Percentiles rank a stretch among this genome's conserved stretches.
These are phyloP conservation scores for Geranomyces variabilis DNA, from an alignment of 192 early-diverging fungal species.

Conservation along the genomic window DNA sequence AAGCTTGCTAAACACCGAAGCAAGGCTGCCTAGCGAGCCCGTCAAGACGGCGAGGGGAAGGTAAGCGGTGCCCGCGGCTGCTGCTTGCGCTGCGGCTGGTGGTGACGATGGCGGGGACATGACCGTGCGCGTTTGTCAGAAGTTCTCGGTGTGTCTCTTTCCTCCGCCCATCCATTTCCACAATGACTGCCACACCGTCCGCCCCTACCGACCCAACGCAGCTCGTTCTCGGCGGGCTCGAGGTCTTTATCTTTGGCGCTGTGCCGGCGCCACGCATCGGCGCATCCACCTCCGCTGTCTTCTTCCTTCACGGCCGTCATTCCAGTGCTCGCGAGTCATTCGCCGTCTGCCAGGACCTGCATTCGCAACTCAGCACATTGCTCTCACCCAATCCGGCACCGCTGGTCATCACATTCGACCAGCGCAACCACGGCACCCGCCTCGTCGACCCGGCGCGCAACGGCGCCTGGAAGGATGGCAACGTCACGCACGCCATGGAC, in stretches of 20 bases:
- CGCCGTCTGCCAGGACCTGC: slow-evolving; percentile 10
- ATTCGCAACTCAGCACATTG: background rate
- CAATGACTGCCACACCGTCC: background rate
- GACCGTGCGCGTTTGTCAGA: too few relatives aligned
- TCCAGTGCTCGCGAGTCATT: background rate
- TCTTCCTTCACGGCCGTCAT: slow-evolving; percentile 32
- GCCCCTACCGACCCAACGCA: background rate
- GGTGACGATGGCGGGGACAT: too few relatives aligned
- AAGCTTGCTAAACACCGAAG: slow-evolving; percentile 83
- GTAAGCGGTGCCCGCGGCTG: background rate
- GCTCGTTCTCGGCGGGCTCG: slow-evolving; percentile 16
- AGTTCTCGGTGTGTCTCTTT: too few relatives aligned
- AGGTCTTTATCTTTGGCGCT: slow-evolving; percentile 7
- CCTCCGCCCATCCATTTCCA: too few relatives aligned
- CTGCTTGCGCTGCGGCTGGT: background rate
- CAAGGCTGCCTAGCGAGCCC: slow-evolving; percentile 74
- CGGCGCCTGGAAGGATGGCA: slow-evolving; percentile 45
- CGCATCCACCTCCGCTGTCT: background rate
- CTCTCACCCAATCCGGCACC: background rate
- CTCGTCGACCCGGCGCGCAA: slow-evolving; percentile 38
- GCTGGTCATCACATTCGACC: slow-evolving; percentile 57
- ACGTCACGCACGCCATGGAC: slow-evolving; percentile 35
- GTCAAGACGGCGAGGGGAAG: slow-evolving; percentile 44
- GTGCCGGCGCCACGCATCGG: background rate
- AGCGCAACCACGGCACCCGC: slow-evolving; percentile 58